Conservation (phyloP, 208 protist genomes). For the Leishmania mexicana region DNA sequence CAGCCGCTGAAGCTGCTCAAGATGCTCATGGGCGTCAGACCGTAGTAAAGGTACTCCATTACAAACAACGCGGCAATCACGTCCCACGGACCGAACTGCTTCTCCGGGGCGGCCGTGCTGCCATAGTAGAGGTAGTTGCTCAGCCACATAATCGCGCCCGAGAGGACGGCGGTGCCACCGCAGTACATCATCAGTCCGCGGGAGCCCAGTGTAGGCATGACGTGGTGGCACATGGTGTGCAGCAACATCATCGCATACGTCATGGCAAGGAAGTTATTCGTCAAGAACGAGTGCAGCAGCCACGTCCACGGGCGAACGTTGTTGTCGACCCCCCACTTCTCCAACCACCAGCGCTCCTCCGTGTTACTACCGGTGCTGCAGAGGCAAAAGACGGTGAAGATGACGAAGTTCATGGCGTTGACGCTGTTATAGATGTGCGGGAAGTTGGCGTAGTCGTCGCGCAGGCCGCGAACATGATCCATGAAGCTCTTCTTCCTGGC, state of each 20-base stretch:
- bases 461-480: constrained; percentile 67
- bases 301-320: constrained; percentile 70
- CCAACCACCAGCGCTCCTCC: constrained; percentile 86
- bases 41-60: constrained; percentile 79
- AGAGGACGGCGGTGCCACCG: constrained; percentile 59
- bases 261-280: constrained; percentile 92
- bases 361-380: constrained; percentile 86
- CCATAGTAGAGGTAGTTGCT: constrained; percentile 68
- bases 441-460: constrained; percentile 75
- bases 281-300: constrained; percentile 86
- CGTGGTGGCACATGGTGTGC: constrained; percentile 80
- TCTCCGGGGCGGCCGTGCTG: constrained; percentile 46
- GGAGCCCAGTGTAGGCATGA: constrained; percentile 75
- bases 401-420: constrained; percentile 85
- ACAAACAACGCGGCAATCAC: constrained; percentile 81
- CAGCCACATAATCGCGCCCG: constrained; percentile 75
- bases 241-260: constrained; percentile 90
- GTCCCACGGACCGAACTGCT: constrained; percentile 93
- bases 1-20: constrained; percentile 89
- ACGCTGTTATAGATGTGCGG: constrained; percentile 92
- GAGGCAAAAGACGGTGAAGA: constrained; percentile 92
- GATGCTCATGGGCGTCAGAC: constrained; percentile 66
- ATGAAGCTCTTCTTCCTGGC: constrained; percentile 40
- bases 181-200: constrained; percentile 68
- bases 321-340: constrained; percentile 79